Conservation (phyloP, 768 basidiomycete genomes). For the Trametes cingulata region DNA sequence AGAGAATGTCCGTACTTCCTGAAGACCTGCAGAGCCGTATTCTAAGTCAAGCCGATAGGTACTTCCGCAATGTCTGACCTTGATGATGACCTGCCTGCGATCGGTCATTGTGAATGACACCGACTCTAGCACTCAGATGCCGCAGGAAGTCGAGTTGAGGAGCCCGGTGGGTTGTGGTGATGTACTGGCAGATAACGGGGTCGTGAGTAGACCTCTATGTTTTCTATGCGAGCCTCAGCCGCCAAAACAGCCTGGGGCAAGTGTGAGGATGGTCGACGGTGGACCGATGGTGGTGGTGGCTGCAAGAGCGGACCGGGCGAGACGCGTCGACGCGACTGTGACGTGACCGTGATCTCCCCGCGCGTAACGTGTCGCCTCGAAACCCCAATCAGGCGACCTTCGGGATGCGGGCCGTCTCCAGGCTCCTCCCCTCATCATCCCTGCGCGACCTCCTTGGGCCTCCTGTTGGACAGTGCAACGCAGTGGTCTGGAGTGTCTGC, state of each 20-base stretch:
- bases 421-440: neutral
- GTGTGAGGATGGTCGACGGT: neutral
- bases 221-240: too few relatives aligned
- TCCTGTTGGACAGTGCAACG: neutral
- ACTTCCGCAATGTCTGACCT: slow-evolving; percentile 31
- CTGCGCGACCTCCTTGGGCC: neutral
- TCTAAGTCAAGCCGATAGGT: neutral
- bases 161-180: neutral
- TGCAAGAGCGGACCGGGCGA: neutral
- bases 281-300: neutral
- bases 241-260: too few relatives aligned
- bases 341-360: neutral
- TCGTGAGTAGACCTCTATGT: too few relatives aligned
- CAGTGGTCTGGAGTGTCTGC: too few relatives aligned
- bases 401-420: slow-evolving; percentile 3
- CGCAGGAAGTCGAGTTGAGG: neutral
- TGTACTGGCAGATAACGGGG: too few relatives aligned
- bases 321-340: slow-evolving; percentile 18
- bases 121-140: neutral
- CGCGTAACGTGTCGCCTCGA: slow-evolving; percentile 29
- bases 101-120: slow-evolving; percentile 35
- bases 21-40: slow-evolving; percentile 57
- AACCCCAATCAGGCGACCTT: slow-evolving; percentile 7
- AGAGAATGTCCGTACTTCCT: slow-evolving; percentile 87
- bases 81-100: slow-evolving; percentile 44